Evolutionary conservation across 208 protist genomes (phyloP), one percentile per base, ranked within the genome.

Genomic region (Novymonas esmeraldas): DNA sequence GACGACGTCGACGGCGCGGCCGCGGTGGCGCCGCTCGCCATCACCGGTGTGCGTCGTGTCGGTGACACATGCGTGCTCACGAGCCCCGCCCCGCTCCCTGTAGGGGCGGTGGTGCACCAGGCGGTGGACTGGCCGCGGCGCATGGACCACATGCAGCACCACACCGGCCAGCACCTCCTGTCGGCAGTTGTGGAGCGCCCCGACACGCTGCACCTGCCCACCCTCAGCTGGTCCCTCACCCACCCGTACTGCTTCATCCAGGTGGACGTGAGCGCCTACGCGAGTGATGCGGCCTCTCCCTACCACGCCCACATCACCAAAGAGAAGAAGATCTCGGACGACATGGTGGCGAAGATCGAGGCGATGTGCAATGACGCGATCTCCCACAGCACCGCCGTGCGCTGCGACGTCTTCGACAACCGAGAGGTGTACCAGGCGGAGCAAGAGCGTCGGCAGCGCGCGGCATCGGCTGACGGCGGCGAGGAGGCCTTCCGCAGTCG

Each of bases 81-180:
- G 29, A 77, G 68, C 54, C 66, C 82, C 1, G 55, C 55, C 28
- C 18, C 66, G 1, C 45, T 95, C 20, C 44, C 74, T 1, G 74
- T 82, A 0, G 90, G 90, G 0, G 67, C 81, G 10, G 31, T 51
- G 14, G 89, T 97, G 31, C 20, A 72, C 14, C 61, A 96, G 50
- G 55, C 62, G 3, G 82, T 97, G 11, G 83, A 97, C 59, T 95
- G 89, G 88, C 50, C 33, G 0, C 87, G 92, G 6, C 87, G 94
- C 6, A 55, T 89, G 0, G 92, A 98, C 44, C 92, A 98, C 83
- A 96, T 95, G 88, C 92, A 98, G 78, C 92, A 97, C 51, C 94
- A 98, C 85, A 93, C 90, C 9, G 91, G 79, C 0, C 94, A 98
- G 67, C 94, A 98, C 61, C 55, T 98, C 9, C 79, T 98, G 36